These are phyloP conservation scores for Wickerhamiella slavikovae DNA, from an alignment of 805 yeast species.

Conservation along the genomic window DNA sequence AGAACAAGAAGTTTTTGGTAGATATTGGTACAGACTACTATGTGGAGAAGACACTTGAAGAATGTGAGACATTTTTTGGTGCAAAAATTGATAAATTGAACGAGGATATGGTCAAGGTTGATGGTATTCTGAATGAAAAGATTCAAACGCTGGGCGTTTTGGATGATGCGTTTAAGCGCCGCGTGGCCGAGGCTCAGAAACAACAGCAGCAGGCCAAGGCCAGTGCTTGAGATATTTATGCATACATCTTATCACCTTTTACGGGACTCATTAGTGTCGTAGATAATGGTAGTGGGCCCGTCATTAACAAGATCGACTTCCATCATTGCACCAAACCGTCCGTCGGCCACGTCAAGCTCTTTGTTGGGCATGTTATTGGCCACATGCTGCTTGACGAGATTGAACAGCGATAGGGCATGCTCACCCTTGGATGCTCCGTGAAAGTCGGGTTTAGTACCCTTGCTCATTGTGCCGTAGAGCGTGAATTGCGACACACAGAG, in stretches of 20 bases:
- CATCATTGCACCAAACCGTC: constrained; percentile 95
- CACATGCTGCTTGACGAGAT: constrained; percentile 21
- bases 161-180: constrained; percentile 20
- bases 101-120: constrained; percentile 53
- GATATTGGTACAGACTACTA: constrained; percentile 95
- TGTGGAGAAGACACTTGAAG: constrained; percentile 54
- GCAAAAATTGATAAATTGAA: constrained; percentile 51
- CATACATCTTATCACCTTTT: neutral
- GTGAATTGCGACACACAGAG: constrained; percentile 88
- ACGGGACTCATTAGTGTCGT: constrained; percentile 33
- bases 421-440: constrained; percentile 78
- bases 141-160: constrained; percentile 39
- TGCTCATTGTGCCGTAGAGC: constrained; percentile 59
- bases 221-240: neutral
- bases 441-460: constrained; percentile 90
- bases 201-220: constrained; percentile 3
- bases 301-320: constrained; percentile 74
- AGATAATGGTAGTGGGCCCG: constrained; percentile 78
- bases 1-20: constrained; percentile 53
- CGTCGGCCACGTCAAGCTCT: constrained; percentile 54
- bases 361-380: constrained; percentile 21
- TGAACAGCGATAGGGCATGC: constrained; percentile 28
- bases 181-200: constrained; percentile 6
- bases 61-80: constrained; percentile 52
- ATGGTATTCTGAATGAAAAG: constrained; percentile 57